Evolutionary conservation across 2,329 filamentous ascomycete genomes (phyloP).

Genomic region (Paracoccidioides brasiliensis): DNA sequence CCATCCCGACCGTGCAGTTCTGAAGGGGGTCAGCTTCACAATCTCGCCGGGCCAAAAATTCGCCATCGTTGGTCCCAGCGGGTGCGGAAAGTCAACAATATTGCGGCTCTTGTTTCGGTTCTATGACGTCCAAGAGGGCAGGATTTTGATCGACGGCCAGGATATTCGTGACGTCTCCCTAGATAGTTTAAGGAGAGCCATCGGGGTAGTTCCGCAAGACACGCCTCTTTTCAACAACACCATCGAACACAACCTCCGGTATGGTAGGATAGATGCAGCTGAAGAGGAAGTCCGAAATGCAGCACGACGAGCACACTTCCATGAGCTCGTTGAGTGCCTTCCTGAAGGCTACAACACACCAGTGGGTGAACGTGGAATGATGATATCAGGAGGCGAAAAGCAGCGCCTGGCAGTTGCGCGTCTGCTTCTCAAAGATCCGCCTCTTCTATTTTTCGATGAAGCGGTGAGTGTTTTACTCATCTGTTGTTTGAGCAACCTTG

Average conservation of each 20-base stretch:
- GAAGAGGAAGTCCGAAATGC: slow-evolving; percentile 61
- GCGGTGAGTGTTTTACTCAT: slow-evolving; percentile 41
- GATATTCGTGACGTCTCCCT: slow-evolving; percentile 73
- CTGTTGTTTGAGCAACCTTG: not conserved
- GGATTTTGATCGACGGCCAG: slow-evolving; percentile 84
- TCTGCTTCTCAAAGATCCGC: slow-evolving; percentile 76
- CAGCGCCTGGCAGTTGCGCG: slow-evolving; percentile 76
- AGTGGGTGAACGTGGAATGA: slow-evolving; percentile 87
- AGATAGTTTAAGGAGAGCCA: slow-evolving; percentile 68
- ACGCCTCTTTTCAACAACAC: slow-evolving; percentile 96
- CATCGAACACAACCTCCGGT: slow-evolving; percentile 89
- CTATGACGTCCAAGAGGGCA: slow-evolving; percentile 76
- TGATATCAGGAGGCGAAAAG: slow-evolving; percentile 94
- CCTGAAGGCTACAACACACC: slow-evolving; percentile 83
- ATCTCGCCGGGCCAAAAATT: slow-evolving; percentile 95
- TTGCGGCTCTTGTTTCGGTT: slow-evolving; percentile 83
- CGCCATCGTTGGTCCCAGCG: slow-evolving; percentile 85
- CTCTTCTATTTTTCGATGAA: slow-evolving; percentile 87
- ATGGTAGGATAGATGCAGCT: slow-evolving; percentile 68
- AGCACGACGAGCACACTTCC: slow-evolving; percentile 69
- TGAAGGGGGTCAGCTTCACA: slow-evolving; percentile 70
- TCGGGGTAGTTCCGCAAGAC: slow-evolving; percentile 94
- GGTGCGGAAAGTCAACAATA: slow-evolving; percentile 92
- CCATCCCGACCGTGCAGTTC: slow-evolving; percentile 69
- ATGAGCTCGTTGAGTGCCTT: slow-evolving; percentile 66